Evolutionary conservation across 2,329 filamentous ascomycete species (phyloP).

Genomic region (Alternaria hordeiaustralica): DNA sequence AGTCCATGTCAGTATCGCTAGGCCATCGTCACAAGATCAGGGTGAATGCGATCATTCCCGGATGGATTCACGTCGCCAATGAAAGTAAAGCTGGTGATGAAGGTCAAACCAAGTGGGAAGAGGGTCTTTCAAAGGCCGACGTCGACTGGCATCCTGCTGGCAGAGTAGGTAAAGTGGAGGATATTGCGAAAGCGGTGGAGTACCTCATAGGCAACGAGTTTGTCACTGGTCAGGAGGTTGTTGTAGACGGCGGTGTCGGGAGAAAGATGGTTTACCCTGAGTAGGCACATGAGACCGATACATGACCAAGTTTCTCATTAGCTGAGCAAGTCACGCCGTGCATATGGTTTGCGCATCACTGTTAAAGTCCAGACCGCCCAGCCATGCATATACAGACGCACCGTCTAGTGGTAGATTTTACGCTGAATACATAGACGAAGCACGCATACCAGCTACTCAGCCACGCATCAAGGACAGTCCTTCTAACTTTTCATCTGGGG

Average conservation of each 20-base stretch:
- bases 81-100: constrained; percentile 53
- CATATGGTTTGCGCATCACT: no score
- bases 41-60: constrained; percentile 58
- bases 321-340: neutral
- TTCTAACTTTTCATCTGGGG: neutral
- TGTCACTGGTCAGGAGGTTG: constrained; percentile 55
- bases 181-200: constrained; percentile 51
- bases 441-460: neutral
- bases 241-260: constrained; percentile 56
- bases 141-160: constrained; percentile 59
- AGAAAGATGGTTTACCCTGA: constrained; percentile 55
- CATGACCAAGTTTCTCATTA: neutral
- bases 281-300: constrained; percentile 2
- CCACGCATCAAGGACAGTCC: neutral
- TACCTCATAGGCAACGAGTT: constrained; percentile 51
- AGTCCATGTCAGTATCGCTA: constrained; percentile 57
- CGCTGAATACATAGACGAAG: no score
- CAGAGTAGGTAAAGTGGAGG: constrained; percentile 58
- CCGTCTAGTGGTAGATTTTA: neutral
- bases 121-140: constrained; percentile 55
- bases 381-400: no score
- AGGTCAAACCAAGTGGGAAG: constrained; percentile 53
- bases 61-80: constrained; percentile 60
- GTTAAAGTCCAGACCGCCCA: neutral
- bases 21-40: constrained; percentile 53